A percentile compares a stretch with the other conserved stretches of the same genome.
These are phyloP conservation scores for Malus sieversii DNA, from an alignment of 306 rosid genomes.

Conservation along the genomic window DNA sequence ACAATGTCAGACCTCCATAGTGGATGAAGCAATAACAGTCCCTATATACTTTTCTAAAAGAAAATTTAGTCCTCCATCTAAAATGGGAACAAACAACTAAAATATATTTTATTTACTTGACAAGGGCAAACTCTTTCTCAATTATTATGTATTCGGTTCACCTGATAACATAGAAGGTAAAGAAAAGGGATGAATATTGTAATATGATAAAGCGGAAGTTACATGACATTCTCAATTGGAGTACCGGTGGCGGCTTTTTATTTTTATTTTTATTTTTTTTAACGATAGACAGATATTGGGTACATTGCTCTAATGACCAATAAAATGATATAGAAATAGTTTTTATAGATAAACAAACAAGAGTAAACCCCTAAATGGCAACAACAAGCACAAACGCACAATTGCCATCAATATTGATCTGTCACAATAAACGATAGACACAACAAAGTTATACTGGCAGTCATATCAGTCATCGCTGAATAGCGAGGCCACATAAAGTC, in stretches of 20 bases:
- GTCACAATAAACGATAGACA: too few species aligned
- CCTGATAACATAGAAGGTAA: neutral
- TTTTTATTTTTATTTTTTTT: too few species aligned
- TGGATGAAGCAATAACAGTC: neutral
- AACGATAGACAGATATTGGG: too few species aligned
- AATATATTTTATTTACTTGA: neutral
- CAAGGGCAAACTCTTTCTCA: neutral
- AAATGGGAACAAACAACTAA: neutral
- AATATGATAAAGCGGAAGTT: neutral
- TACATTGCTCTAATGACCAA: too few species aligned
- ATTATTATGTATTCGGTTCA: neutral
- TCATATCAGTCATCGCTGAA: accelerated
- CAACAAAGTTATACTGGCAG: too few species aligned
- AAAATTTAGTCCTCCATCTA: neutral
- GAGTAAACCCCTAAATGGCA: too few species aligned
- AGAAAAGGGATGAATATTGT: neutral
- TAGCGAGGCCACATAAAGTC: too few species aligned
- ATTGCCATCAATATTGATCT: too few species aligned
- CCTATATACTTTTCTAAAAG: neutral
- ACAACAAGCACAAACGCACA: too few species aligned
- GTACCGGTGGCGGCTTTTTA: neutral
- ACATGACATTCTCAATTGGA: neutral
- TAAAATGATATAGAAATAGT: too few species aligned
- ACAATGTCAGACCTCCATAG: neutral
- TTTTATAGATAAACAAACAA: too few species aligned